phyloP scores from a whole-genome alignment of 345 rosid species.

The Raphanus raphanistrum region DNA sequence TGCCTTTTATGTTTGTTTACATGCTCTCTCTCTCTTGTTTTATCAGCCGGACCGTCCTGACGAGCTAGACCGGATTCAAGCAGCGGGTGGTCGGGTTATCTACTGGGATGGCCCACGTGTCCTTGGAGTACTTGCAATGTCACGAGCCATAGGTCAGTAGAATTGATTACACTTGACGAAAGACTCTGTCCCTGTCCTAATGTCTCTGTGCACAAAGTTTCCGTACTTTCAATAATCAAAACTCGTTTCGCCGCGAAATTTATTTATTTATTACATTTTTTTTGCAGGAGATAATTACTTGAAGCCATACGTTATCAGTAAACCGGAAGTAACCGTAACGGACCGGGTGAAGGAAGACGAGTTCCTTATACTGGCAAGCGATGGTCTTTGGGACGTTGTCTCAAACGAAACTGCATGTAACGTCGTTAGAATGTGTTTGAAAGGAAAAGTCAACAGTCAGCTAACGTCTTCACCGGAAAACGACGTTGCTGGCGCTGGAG shows the following conservation, averaged over 20 bases:
- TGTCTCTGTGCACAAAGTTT: slow-evolving; percentile 6
- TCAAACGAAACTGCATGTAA: slow-evolving; percentile 79
- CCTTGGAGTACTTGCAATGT: slow-evolving; percentile 86
- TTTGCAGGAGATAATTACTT: slow-evolving; percentile 76
- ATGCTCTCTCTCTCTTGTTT: background rate
- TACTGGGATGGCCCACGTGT: slow-evolving; percentile 93
- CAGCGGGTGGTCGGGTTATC: slow-evolving; percentile 84
- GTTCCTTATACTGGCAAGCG: slow-evolving; percentile 77
- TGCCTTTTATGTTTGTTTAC: slow-evolving; percentile 1
- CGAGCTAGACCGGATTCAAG: slow-evolving; percentile 74
- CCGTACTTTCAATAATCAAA: background rate
- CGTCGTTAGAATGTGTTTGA: slow-evolving; percentile 68
- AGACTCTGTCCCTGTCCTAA: slow-evolving; percentile 18
- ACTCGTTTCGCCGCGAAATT: slow-evolving; percentile 19
- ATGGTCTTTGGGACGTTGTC: slow-evolving; percentile 94
- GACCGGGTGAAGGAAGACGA: slow-evolving; percentile 72
- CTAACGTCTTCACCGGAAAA: slow-evolving; percentile 24
- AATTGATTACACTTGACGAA: slow-evolving; percentile 30
- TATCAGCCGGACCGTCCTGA: slow-evolving; percentile 93
- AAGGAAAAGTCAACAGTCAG: slow-evolving; percentile 16
- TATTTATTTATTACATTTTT: background rate
- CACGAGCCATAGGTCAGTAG: slow-evolving; percentile 79
- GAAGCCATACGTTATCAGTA: slow-evolving; percentile 83
- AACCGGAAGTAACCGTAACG: slow-evolving; percentile 71
- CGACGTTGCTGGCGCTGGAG: background rate